These are phyloP conservation scores for Eremothecium gossypii DNA, from an alignment of 1,139 yeast genomes.

Conservation along the genomic window DNA sequence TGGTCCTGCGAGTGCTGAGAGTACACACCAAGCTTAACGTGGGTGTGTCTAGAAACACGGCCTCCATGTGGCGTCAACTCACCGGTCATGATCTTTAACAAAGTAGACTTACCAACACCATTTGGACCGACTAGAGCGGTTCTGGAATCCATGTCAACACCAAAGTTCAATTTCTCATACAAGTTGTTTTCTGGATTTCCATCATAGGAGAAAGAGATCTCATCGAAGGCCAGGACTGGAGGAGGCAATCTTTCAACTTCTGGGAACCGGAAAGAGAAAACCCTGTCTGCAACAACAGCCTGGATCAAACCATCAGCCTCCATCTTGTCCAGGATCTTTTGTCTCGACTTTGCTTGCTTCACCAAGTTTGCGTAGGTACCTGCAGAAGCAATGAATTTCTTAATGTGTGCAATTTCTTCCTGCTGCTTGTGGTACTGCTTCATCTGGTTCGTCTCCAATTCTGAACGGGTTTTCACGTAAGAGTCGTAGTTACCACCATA, in stretches of 20 bases:
- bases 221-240: constrained; percentile 95
- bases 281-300: constrained; percentile 87
- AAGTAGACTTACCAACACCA: constrained; percentile 98
- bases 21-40: constrained; percentile 95
- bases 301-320: constrained; percentile 98
- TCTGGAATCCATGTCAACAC: constrained; percentile 99
- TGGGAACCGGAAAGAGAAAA: constrained; percentile 88
- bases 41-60: constrained; percentile 94
- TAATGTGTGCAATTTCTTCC: constrained; percentile 96
- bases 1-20: constrained; percentile 99
- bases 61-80: constrained; percentile 81
- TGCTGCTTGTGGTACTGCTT: constrained; percentile 95
- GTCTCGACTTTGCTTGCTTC: constrained; percentile 97
- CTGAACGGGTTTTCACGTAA: constrained; percentile 86
- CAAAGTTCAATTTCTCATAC: constrained; percentile 85
- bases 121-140: constrained; percentile 97
- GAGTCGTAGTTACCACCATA: constrained; percentile 99
- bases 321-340: constrained; percentile 98
- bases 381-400: constrained; percentile 97
- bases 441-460: constrained; percentile 95
- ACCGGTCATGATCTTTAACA: constrained; percentile 95
- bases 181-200: constrained; percentile 83
- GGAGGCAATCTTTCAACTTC: constrained; percentile 97
- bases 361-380: constrained; percentile 99
- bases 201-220: constrained; percentile 83